phyloP scores from a whole-genome alignment of 768 basidiomycete genomes.

The Russula lepida region DNA sequence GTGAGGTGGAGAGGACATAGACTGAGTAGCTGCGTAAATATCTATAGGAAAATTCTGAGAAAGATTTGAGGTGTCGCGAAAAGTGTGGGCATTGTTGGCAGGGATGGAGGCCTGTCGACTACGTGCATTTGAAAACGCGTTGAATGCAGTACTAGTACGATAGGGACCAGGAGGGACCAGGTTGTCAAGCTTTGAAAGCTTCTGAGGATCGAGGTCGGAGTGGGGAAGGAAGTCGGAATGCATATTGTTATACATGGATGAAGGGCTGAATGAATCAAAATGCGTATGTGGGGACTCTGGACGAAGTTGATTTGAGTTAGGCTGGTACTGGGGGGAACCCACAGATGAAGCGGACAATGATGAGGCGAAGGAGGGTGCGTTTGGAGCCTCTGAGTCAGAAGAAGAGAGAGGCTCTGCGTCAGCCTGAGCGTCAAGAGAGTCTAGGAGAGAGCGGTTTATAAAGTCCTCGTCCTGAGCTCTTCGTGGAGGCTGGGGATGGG shows the following conservation, averaged over 20 bases:
- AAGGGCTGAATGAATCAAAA: constrained; percentile 30
- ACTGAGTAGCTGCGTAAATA: constrained; percentile 17
- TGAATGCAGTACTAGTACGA: constrained; percentile 21
- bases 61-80: constrained; percentile 23
- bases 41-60: constrained; percentile 20
- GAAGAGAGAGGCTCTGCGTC: constrained; percentile 63
- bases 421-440: constrained; percentile 75
- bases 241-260: constrained; percentile 27
- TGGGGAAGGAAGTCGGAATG: constrained; percentile 15
- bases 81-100: constrained; percentile 9
- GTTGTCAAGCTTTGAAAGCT: constrained; percentile 17
- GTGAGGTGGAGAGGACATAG: constrained; percentile 19
- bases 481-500: constrained; percentile 24
- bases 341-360: constrained; percentile 44
- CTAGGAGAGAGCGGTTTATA: constrained; percentile 78
- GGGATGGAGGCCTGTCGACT: constrained; percentile 19
- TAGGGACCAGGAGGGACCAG: constrained; percentile 21
- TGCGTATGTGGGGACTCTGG: constrained; percentile 46
- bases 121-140: constrained; percentile 20
- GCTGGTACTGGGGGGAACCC: constrained; percentile 43
- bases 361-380: constrained; percentile 36
- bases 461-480: constrained; percentile 59
- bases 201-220: constrained; percentile 18
- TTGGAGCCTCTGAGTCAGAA: constrained; percentile 42
- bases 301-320: constrained; percentile 42